These are phyloP conservation scores for Strigomonas galati DNA, from an alignment of 208 protist genomes.

Conservation along the genomic window DNA sequence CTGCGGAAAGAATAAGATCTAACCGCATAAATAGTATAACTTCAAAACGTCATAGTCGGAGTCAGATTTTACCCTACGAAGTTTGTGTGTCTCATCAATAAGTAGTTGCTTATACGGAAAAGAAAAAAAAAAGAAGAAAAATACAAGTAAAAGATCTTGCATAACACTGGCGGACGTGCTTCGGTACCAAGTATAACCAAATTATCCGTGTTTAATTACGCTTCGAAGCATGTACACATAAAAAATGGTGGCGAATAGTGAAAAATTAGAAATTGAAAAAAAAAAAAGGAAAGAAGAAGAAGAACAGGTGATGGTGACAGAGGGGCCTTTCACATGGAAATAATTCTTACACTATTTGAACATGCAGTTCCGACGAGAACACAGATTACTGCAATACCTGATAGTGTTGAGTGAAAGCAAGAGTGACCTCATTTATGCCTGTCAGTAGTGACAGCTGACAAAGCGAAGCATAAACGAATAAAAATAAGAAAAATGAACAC, in stretches of 20 bases:
- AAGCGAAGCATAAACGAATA: not conserved
- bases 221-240: not conserved
- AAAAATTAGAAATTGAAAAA: not conserved
- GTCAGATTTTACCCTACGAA: constrained; percentile 67
- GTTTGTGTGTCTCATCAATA: constrained; percentile 16
- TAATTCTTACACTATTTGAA: not conserved
- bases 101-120: not conserved
- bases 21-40: constrained; percentile 1
- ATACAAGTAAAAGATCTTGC: not conserved
- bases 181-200: not conserved
- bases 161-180: constrained; percentile 13
- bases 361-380: too few relatives aligned
- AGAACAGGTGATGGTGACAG: not conserved
- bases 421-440: too few relatives aligned
- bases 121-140: not conserved
- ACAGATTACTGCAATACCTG: too few relatives aligned
- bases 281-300: not conserved
- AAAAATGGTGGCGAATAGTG: not conserved
- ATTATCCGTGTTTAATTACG: constrained; percentile 12
- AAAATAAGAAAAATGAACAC: constrained; percentile 19
- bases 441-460: too few relatives aligned
- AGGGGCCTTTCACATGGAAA: not conserved
- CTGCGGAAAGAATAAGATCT: not conserved
- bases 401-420: not conserved
- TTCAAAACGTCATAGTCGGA: constrained; percentile 20